Evolutionary conservation across 306 rosid species (phyloP).

Genomic region (Cyclanthera cordifolia): DNA sequence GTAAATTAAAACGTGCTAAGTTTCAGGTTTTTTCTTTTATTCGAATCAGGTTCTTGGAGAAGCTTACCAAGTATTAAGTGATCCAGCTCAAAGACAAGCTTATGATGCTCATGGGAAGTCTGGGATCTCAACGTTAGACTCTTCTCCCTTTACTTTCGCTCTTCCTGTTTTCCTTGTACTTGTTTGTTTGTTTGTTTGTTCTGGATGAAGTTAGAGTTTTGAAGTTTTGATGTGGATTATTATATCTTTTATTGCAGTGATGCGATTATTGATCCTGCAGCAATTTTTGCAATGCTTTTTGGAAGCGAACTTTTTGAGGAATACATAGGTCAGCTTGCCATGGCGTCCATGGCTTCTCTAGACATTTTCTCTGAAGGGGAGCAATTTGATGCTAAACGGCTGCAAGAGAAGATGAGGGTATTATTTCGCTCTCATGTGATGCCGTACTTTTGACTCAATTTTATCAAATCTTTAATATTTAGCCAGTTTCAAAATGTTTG

Average conservation of each 20-base stretch:
- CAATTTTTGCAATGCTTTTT: constrained; percentile 96
- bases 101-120: constrained; percentile 82
- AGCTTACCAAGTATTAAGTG: constrained; percentile 95
- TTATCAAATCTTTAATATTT: background rate
- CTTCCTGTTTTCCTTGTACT: background rate
- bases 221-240: constrained; percentile 13
- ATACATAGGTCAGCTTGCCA: constrained; percentile 88
- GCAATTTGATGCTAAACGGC: constrained; percentile 65
- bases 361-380: constrained; percentile 86
- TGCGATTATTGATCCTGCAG: constrained; percentile 93
- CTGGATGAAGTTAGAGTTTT: constrained; percentile 14
- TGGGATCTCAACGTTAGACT: constrained; percentile 85
- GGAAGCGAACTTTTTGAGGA: constrained; percentile 99
- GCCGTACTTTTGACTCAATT: background rate
- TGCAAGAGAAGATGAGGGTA: constrained; percentile 97
- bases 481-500: background rate
- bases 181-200: background rate
- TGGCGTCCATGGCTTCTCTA: constrained; percentile 96
- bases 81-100: constrained; percentile 78
- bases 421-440: background rate
- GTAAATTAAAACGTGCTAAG: background rate
- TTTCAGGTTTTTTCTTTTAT: background rate
- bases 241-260: constrained; percentile 41
- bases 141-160: background rate
- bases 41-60: constrained; percentile 77